These are phyloP conservation scores for Rhizophora mangle DNA, from an alignment of 345 rosid species.

Conservation along the genomic window DNA sequence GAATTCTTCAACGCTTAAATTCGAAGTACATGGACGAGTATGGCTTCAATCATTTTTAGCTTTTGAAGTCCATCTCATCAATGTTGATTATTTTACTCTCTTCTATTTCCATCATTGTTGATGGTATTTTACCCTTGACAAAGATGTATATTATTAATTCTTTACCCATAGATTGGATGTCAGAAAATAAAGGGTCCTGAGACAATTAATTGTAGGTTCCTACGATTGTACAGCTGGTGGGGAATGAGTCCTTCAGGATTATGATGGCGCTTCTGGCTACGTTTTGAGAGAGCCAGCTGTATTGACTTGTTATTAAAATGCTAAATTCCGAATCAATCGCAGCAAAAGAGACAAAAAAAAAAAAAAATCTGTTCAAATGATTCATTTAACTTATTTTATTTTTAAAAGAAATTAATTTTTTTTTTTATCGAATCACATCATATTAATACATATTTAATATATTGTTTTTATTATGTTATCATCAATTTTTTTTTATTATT, in stretches of 20 bases:
- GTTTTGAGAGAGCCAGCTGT: slow-evolving; percentile 31
- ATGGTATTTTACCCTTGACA: not conserved
- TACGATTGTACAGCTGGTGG: slow-evolving; percentile 16
- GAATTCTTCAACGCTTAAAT: no score
- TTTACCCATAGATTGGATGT: no score
- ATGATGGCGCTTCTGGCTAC: slow-evolving; percentile 18
- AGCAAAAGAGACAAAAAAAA: no score
- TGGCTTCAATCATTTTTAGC: no score
- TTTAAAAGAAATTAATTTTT: no score
- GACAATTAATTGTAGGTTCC: slow-evolving; percentile 16
- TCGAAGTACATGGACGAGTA: no score
- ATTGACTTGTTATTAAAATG: not conserved
- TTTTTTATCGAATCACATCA: no score
- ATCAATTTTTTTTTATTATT: no score
- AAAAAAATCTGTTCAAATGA: no score
- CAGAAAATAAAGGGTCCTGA: not conserved
- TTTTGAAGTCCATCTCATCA: not conserved
- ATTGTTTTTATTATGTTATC: no score
- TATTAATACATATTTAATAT: no score
- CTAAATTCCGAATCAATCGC: not conserved
- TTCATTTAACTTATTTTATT: no score
- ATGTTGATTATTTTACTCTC: not conserved
- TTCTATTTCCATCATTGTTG: not conserved
- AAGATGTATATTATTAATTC: not conserved
- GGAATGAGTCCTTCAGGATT: slow-evolving; percentile 19